Conservation (phyloP, 805 yeast species). For the Candida nemodendra region DNA sequence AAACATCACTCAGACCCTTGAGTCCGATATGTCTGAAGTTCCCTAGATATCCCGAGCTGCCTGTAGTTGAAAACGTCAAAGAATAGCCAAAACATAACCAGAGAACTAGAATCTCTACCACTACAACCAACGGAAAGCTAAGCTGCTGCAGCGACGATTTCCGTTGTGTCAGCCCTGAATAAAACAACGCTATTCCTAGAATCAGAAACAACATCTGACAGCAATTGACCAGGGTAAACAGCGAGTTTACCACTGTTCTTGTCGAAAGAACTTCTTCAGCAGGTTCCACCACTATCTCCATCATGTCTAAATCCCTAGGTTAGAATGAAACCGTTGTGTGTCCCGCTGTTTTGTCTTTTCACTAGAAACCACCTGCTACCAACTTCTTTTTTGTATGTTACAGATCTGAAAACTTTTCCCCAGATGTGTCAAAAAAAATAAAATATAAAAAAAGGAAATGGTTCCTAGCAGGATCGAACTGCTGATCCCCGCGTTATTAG, state of each 20-base stretch:
- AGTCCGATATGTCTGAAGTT: constrained; percentile 75
- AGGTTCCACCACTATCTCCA: no score
- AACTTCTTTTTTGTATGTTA: background rate
- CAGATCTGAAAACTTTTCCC: background rate
- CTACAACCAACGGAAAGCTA: constrained; percentile 68
- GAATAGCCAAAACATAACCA: constrained; percentile 96
- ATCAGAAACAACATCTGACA: constrained; percentile 75
- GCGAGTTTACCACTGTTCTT: constrained; percentile 13
- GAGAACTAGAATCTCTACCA: constrained; percentile 66
- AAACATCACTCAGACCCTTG: constrained; percentile 42
- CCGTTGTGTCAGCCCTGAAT: constrained; percentile 81
- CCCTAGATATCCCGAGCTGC: constrained; percentile 65
- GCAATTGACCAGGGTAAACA: constrained; percentile 49
- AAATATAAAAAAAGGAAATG: constrained; percentile 30
- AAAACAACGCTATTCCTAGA: constrained; percentile 83
- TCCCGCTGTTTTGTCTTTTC: background rate
- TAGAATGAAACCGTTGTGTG: no score
- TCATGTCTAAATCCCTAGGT: no score
- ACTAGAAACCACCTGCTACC: background rate
- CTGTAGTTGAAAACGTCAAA: constrained; percentile 73
- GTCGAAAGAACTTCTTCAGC: no score
- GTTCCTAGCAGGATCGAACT: constrained; percentile 88
- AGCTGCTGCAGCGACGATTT: constrained; percentile 77
- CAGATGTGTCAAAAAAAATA: no score
- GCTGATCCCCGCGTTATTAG: constrained; percentile 61